Percentiles rank a stretch among this genome's conserved stretches.
Conservation (phyloP, 345 rosid species). For the Mallotus nudiflorus region DNA sequence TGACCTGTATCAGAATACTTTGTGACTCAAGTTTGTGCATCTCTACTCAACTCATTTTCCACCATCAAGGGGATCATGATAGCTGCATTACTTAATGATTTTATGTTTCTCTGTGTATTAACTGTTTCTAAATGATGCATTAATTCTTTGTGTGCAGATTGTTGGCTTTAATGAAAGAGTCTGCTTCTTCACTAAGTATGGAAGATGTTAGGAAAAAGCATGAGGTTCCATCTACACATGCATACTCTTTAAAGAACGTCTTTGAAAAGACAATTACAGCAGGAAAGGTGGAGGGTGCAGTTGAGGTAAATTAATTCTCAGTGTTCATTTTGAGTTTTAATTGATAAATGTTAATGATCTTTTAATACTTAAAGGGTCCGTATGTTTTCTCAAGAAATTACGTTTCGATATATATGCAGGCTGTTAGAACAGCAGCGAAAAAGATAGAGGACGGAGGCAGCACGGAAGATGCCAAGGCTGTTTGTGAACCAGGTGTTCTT, state of each 20-base stretch:
- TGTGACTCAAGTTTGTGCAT: no score
- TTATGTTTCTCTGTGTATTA: background rate
- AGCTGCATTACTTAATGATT: background rate
- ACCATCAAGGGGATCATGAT: background rate
- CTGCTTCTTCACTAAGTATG: constrained; percentile 56
- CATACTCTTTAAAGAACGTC: constrained; percentile 41
- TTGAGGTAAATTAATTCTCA: constrained; percentile 55
- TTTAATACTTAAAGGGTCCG: no score
- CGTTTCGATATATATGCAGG: constrained; percentile 42
- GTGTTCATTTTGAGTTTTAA: background rate
- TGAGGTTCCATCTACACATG: constrained; percentile 52
- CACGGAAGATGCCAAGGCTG: constrained; percentile 83
- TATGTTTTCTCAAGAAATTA: background rate
- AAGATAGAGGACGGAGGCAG: constrained; percentile 62
- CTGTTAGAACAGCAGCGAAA: constrained; percentile 71
- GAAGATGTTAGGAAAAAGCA: constrained; percentile 47
- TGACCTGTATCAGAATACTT: no score
- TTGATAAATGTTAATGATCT: constrained; percentile 1
- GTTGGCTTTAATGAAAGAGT: constrained; percentile 48
- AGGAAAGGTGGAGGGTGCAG: constrained; percentile 81
- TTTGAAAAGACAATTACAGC: constrained; percentile 64
- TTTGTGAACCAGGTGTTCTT: constrained; percentile 76
- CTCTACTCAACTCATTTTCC: no score
- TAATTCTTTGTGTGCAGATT: constrained; percentile 48
- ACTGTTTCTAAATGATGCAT: constrained; percentile 1